Evolutionary conservation across 2,329 filamentous ascomycete genomes (phyloP).

Genomic region (Fusarium sp.): DNA sequence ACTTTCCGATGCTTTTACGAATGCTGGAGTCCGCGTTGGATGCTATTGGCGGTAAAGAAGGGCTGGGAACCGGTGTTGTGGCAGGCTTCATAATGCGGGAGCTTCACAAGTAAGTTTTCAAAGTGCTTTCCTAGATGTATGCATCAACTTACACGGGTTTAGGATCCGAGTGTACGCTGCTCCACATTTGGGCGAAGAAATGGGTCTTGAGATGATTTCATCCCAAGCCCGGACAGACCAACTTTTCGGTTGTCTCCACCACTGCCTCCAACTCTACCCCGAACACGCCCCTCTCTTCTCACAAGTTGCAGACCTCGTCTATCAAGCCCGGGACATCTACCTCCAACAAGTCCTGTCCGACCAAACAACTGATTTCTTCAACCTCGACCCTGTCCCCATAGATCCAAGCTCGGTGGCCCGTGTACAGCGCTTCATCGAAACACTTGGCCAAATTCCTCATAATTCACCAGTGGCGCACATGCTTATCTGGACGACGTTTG

Average conservation of each 20-base stretch:
- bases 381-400: neutral
- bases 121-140: fast-evolving
- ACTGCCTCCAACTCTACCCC: constrained; percentile 71
- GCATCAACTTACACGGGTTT: fast-evolving
- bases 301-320: constrained; percentile 82
- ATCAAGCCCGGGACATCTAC: constrained; percentile 87
- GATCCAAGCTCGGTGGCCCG: constrained; percentile 32
- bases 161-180: constrained; percentile 46
- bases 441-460: constrained; percentile 35
- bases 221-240: constrained; percentile 36
- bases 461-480: constrained; percentile 43
- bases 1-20: constrained; percentile 45
- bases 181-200: constrained; percentile 44
- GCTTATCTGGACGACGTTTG: constrained; percentile 47
- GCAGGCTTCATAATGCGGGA: constrained; percentile 43
- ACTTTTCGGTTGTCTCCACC: constrained; percentile 41
- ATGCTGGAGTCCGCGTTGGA: constrained; percentile 47
- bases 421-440: constrained; percentile 45
- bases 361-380: constrained; percentile 27
- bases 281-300: constrained; percentile 81
- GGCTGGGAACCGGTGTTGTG: constrained; percentile 33
- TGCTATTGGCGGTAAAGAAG: constrained; percentile 44
- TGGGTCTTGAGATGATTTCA: constrained; percentile 43
- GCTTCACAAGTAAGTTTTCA: constrained; percentile 45
- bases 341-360: constrained; percentile 73